A percentile compares a stretch with the other conserved stretches of the same genome.
Evolutionary conservation across 176 grass and related monocot genomes (phyloP).

Genomic region (Guadua angustifolia): DNA sequence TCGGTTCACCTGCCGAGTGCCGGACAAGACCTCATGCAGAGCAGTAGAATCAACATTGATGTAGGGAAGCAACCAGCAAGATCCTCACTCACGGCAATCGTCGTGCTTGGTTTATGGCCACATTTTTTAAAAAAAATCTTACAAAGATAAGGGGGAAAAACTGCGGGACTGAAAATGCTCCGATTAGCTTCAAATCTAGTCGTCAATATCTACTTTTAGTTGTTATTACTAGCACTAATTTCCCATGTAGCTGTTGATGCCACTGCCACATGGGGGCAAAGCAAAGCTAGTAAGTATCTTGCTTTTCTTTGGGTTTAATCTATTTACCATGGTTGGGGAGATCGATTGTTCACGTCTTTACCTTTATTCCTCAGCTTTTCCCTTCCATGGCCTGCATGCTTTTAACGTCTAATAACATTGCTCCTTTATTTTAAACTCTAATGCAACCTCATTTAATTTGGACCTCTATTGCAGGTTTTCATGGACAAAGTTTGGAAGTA

Average conservation of each 20-base stretch:
- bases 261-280: not conserved
- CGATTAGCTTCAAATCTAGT: no score
- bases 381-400: not conserved
- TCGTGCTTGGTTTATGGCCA: no score
- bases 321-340: not conserved
- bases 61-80: no score
- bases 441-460: not conserved
- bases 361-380: slow-evolving; percentile 36
- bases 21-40: not conserved
- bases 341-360: not conserved
- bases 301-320: not conserved
- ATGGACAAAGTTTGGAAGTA: not conserved
- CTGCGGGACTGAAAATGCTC: no score
- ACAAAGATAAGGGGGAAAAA: no score
- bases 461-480: not conserved
- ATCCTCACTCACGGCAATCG: no score
- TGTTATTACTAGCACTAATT: no score
- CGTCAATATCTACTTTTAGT: no score
- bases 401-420: slow-evolving; percentile 17
- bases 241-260: not conserved
- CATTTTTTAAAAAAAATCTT: no score
- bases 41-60: not conserved
- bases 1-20: not conserved
- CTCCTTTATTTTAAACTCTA: slow-evolving; percentile 42
- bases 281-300: not conserved